Percentiles rank a stretch among this genome's conserved stretches.
Conservation (phyloP, 2,329 filamentous ascomycete genomes). For the Aspergillus awamori region DNA sequence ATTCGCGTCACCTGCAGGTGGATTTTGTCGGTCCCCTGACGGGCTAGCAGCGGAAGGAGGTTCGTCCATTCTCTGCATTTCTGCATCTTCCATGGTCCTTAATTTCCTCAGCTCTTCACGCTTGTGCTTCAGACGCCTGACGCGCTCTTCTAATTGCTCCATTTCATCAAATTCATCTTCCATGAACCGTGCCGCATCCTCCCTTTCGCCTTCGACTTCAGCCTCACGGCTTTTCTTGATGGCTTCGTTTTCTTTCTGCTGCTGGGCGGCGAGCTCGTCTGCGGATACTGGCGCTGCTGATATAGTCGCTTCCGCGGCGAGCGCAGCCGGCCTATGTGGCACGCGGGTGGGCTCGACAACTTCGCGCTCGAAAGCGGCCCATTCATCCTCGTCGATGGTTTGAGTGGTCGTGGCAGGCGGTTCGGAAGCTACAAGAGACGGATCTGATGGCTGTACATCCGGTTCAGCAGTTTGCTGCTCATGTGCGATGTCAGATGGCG, state of each 20-base stretch:
- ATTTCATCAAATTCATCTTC: slow-evolving; percentile 83
- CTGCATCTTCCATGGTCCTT: slow-evolving; percentile 29
- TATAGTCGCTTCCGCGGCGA: slow-evolving; percentile 59
- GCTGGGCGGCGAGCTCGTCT: slow-evolving; percentile 61
- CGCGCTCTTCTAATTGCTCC: slow-evolving; percentile 74
- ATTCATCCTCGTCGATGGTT: slow-evolving; percentile 73
- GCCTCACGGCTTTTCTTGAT: slow-evolving; percentile 52
- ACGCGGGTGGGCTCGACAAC: slow-evolving; percentile 58
- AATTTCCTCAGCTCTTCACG: slow-evolving; percentile 65
- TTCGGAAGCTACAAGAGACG: slow-evolving; percentile 13
- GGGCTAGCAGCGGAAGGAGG: slow-evolving; percentile 26
- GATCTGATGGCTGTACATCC: slow-evolving; percentile 9
- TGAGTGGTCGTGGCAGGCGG: slow-evolving; percentile 18
- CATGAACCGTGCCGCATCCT: slow-evolving; percentile 72
- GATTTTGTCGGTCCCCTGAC: slow-evolving; percentile 31
- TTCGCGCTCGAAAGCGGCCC: slow-evolving; percentile 85
- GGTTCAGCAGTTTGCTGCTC: slow-evolving; percentile 16
- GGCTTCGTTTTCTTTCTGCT: slow-evolving; percentile 51
- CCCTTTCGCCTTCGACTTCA: slow-evolving; percentile 67
- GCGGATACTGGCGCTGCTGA: slow-evolving; percentile 69
- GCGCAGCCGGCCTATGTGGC: slow-evolving; percentile 34
- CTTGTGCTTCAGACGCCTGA: slow-evolving; percentile 69
- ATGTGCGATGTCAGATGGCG: slow-evolving; percentile 20
- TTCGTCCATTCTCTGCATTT: slow-evolving; percentile 33
- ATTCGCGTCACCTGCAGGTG: slow-evolving; percentile 41